Evolutionary conservation across 805 yeast genomes (phyloP).

Genomic region (Pichia membranifaciens): DNA sequence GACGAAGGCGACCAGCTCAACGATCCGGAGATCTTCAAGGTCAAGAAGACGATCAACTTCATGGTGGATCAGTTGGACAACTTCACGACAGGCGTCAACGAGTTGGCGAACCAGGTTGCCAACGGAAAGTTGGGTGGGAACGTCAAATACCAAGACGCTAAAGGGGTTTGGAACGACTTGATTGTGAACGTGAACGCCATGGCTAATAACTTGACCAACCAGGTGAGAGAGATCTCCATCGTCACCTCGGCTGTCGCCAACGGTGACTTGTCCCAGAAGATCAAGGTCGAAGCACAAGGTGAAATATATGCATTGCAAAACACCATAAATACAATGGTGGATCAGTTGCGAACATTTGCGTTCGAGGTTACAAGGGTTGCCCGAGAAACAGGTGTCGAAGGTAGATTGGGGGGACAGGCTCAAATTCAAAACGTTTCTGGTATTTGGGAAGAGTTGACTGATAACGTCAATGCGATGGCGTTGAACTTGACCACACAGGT

Average conservation of each 20-base stretch:
- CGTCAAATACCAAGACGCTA: conserved; percentile 77
- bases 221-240: conserved; percentile 83
- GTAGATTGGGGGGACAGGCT: conserved; percentile 85
- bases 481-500: conserved; percentile 82
- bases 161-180: conserved; percentile 81
- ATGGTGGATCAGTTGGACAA: conserved; percentile 87
- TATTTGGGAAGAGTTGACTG: conserved; percentile 82
- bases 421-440: conserved; percentile 74
- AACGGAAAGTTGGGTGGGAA: conserved; percentile 89
- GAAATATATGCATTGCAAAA: conserved; percentile 80
- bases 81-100: conserved; percentile 75
- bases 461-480: conserved; percentile 88
- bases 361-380: conserved; percentile 85
- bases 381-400: conserved; percentile 85
- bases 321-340: conserved; percentile 86
- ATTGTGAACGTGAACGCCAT: conserved; percentile 82
- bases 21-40: conserved; percentile 74
- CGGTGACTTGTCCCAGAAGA: conserved; percentile 77
- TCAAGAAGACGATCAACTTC: conserved; percentile 74
- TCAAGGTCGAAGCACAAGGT: conserved; percentile 88
- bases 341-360: conserved; percentile 75
- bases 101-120: conserved; percentile 85
- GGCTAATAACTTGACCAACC: conserved; percentile 83
- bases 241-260: conserved; percentile 85
- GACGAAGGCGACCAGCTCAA: conserved; percentile 42